Evolutionary conservation across 2,329 filamentous ascomycete species (phyloP).

Genomic region (Fusarium annulatum): DNA sequence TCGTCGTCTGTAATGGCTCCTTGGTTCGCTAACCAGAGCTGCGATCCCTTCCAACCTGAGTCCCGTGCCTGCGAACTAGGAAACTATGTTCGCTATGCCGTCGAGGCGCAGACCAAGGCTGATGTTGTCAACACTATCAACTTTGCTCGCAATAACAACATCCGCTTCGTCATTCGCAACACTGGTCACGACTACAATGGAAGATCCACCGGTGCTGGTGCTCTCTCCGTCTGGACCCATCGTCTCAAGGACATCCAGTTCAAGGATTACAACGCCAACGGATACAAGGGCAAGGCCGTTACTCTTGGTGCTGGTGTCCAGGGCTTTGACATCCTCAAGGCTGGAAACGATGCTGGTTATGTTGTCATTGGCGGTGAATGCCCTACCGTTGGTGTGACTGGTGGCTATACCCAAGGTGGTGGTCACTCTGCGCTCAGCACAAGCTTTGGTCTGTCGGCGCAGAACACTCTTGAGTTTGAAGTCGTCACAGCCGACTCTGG

Average conservation of each 20-base stretch:
- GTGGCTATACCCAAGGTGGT: constrained; percentile 69
- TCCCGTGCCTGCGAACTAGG: constrained; percentile 54
- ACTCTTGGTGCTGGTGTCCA: constrained; percentile 66
- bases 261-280: constrained; percentile 55
- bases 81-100: constrained; percentile 57
- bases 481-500: constrained; percentile 65
- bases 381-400: constrained; percentile 64
- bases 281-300: constrained; percentile 63
- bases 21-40: constrained; percentile 53
- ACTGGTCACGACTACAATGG: constrained; percentile 65
- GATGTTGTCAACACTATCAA: constrained; percentile 47
- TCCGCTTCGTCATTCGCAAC: constrained; percentile 63
- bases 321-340: constrained; percentile 59
- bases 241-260: constrained; percentile 54
- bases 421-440: constrained; percentile 63
- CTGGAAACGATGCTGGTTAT: constrained; percentile 56
- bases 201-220: constrained; percentile 65
- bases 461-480: constrained; percentile 67
- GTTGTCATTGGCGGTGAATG: constrained; percentile 66
- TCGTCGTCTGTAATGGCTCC: constrained; percentile 48
- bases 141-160: constrained; percentile 51
- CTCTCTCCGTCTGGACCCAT: constrained; percentile 56
- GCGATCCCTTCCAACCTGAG: constrained; percentile 50
- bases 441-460: constrained; percentile 68
- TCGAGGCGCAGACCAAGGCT: constrained; percentile 49